Percentiles rank a stretch among this genome's conserved stretches.
Evolutionary conservation across 2,329 filamentous ascomycete species (phyloP).

Genomic region (Arthrobotrys megalospora): DNA sequence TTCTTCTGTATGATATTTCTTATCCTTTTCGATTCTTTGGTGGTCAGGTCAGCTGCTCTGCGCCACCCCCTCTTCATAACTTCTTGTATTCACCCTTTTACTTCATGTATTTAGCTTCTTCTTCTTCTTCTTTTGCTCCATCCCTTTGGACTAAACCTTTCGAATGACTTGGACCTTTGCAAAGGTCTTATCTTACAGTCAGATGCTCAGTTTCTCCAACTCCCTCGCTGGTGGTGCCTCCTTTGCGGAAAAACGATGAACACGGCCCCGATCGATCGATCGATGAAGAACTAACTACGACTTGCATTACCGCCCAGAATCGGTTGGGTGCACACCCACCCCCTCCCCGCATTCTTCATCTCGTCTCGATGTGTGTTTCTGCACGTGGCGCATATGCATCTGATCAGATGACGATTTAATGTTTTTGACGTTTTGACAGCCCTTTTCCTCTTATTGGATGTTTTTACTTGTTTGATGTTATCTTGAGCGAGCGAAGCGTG

Average conservation of each 20-base stretch:
- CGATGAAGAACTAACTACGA: slow-evolving; percentile 6
- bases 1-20: slow-evolving; percentile 41
- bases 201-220: slow-evolving; percentile 28
- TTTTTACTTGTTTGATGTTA: slow-evolving; percentile 16
- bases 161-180: slow-evolving; percentile 24
- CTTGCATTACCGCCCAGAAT: background rate
- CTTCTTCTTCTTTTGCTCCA: slow-evolving; percentile 21
- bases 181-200: slow-evolving; percentile 31
- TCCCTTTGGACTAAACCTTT: slow-evolving; percentile 5
- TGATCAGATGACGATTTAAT: slow-evolving; percentile 14
- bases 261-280: background rate
- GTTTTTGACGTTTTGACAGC: background rate
- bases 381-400: slow-evolving; percentile 16
- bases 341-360: slow-evolving; percentile 2
- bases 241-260: slow-evolving; percentile 9
- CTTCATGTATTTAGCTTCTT: slow-evolving; percentile 57
- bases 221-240: background rate
- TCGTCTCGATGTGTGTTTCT: background rate
- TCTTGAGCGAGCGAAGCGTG: slow-evolving; percentile 23
- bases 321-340: background rate
- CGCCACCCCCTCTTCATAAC: slow-evolving; percentile 27
- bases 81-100: slow-evolving; percentile 41
- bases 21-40: slow-evolving; percentile 40
- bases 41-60: slow-evolving; percentile 8
- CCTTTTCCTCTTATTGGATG: background rate